phyloP scores from a whole-genome alignment of 306 rosid genomes.

The Albizia julibrissin region DNA sequence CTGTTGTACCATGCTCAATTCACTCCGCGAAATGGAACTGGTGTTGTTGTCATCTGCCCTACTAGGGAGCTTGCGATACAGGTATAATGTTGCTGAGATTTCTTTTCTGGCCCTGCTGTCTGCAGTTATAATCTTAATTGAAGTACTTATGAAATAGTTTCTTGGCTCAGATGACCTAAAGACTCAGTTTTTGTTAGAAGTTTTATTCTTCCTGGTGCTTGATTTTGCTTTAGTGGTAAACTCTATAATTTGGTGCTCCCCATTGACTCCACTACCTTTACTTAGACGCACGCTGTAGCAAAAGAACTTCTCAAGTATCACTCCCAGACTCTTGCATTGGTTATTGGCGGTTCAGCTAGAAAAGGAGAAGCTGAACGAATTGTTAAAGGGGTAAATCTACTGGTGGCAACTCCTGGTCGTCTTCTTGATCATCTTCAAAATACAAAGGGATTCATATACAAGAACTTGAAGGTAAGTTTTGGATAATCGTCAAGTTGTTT shows the following conservation, averaged over 20 bases:
- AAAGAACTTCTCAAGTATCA: constrained; percentile 87
- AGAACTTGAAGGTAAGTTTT: constrained; percentile 66
- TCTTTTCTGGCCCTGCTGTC: not conserved
- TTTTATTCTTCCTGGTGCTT: not conserved
- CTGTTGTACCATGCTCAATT: constrained; percentile 55
- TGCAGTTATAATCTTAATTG: not conserved
- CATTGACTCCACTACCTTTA: constrained; percentile 20
- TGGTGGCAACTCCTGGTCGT: constrained; percentile 96
- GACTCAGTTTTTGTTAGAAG: not conserved
- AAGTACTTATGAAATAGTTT: not conserved
- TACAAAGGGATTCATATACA: constrained; percentile 77
- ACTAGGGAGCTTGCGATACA: constrained; percentile 97
- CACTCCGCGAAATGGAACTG: constrained; percentile 76
- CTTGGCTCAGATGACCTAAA: not conserved
- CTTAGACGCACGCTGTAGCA: constrained; percentile 90
- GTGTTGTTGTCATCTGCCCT: constrained; percentile 87
- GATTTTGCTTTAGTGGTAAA: not conserved
- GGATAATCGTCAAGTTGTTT: not conserved
- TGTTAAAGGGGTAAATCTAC: constrained; percentile 77
- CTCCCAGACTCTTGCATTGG: constrained; percentile 84
- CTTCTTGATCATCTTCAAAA: constrained; percentile 93
- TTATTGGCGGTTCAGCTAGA: constrained; percentile 87
- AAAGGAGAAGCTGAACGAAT: constrained; percentile 88
- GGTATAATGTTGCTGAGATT: constrained; percentile 42
- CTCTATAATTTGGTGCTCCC: not conserved